A percentile compares a stretch with the other conserved stretches of the same genome.
Evolutionary conservation across 129 eudicot species (phyloP).

Genomic region (Helichrysum umbraculigerum): DNA sequence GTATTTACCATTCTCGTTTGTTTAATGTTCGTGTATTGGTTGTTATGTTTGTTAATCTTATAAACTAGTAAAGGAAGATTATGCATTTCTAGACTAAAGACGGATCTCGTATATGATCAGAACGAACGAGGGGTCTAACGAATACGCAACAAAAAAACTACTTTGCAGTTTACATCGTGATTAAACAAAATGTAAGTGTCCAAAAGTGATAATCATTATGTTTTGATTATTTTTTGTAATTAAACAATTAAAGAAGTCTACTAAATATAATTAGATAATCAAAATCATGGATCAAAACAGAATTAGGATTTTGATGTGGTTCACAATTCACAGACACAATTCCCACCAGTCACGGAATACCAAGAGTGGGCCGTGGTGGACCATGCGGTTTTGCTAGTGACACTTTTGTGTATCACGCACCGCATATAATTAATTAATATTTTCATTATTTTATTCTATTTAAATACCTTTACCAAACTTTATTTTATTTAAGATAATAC

Average conservation of each 20-base stretch:
- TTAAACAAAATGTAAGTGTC: background rate
- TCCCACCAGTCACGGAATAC: conserved; percentile 39
- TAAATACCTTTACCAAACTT: background rate
- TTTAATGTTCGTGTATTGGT: too few relatives aligned
- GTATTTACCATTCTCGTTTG: too few relatives aligned
- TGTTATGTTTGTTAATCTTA: too few relatives aligned
- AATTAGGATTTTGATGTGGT: background rate
- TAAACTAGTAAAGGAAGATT: too few relatives aligned
- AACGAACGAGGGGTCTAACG: too few relatives aligned
- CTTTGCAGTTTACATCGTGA: background rate
- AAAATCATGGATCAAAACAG: conserved; percentile 11
- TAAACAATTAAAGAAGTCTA: too few relatives aligned
- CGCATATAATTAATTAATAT: conserved; percentile 10
- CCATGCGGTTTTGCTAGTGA: conserved; percentile 15
- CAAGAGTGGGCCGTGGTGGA: conserved; percentile 28
- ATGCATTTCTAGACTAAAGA: too few relatives aligned
- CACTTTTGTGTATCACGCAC: conserved; percentile 33
- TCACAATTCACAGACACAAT: conserved; percentile 10
- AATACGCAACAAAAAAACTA: too few relatives aligned
- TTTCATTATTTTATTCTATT: background rate
- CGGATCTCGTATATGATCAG: too few relatives aligned
- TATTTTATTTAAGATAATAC: background rate
- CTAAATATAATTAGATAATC: background rate
- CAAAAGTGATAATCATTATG: background rate
- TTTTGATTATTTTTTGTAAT: background rate